phyloP scores from a whole-genome alignment of 1,284 basidiomycete species.

The Ustanciosporium gigantosporum region DNA sequence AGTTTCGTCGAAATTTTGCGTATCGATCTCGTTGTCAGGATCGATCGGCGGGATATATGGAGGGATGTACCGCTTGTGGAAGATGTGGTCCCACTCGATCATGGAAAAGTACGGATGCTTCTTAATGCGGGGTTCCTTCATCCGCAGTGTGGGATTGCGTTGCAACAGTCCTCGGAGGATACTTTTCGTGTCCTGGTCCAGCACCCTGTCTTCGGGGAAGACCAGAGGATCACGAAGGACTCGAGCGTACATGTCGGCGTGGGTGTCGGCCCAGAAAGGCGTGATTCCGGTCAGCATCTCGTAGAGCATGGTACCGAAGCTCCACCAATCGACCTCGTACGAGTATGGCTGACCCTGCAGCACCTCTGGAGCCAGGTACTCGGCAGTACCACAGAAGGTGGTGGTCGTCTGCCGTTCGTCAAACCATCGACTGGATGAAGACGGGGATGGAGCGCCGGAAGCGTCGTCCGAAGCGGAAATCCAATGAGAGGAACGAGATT shows the following conservation, averaged over 20 bases:
- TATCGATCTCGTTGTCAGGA: slow-evolving; percentile 88
- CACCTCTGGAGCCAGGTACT: slow-evolving; percentile 98
- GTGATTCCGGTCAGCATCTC: slow-evolving; percentile 99
- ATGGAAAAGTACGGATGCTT: slow-evolving; percentile 92
- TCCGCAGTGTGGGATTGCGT: slow-evolving; percentile 83
- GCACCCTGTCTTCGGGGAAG: slow-evolving; percentile 83
- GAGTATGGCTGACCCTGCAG: slow-evolving; percentile 97
- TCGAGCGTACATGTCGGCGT: slow-evolving; percentile 90
- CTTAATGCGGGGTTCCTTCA: slow-evolving; percentile 90
- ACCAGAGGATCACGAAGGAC: slow-evolving; percentile 83
- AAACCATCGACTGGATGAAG: slow-evolving; percentile 76
- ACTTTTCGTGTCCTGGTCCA: slow-evolving; percentile 92
- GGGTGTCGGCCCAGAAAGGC: slow-evolving; percentile 93
- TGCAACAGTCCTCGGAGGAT: slow-evolving; percentile 91
- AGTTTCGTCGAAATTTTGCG: slow-evolving; percentile 94
- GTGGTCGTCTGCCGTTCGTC: slow-evolving; percentile 97
- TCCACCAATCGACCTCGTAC: slow-evolving; percentile 99
- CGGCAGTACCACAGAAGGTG: slow-evolving; percentile 98
- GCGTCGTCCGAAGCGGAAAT: slow-evolving; percentile 72
- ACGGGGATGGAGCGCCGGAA: slow-evolving; percentile 5
- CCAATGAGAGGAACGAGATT: slow-evolving; percentile 82
- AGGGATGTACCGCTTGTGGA: slow-evolving; percentile 91
- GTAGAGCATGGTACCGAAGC: slow-evolving; percentile 94
- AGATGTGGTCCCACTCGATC: slow-evolving; percentile 93
- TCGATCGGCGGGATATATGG: slow-evolving; percentile 96